These are phyloP conservation scores for Exophiala bonariae DNA, from an alignment of 2,329 filamentous ascomycete genomes.

Conservation along the genomic window DNA sequence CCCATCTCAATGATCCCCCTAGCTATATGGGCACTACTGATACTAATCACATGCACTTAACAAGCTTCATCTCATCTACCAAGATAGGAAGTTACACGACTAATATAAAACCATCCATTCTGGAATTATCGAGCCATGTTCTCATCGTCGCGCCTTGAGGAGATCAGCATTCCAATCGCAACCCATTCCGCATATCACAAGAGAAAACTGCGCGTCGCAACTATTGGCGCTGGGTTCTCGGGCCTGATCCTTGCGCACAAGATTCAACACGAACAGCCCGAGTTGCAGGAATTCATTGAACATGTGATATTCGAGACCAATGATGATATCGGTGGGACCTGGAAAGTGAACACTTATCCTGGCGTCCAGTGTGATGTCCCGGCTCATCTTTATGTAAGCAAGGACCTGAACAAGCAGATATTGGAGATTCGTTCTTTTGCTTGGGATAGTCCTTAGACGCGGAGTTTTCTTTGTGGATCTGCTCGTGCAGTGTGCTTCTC, in stretches of 20 bases:
- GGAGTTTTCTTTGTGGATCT: no score
- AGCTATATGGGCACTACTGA: no score
- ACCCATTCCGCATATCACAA: conserved; percentile 23
- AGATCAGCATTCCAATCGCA: conserved; percentile 21
- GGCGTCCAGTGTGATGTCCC: conserved; percentile 62
- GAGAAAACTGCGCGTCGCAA: conserved; percentile 23
- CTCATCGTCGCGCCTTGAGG: conserved; percentile 15
- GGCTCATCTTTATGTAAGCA: conserved; percentile 62
- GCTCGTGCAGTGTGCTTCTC: no score
- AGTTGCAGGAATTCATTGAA: conserved; percentile 34
- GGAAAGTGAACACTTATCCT: conserved; percentile 42
- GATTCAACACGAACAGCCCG: conserved; percentile 36
- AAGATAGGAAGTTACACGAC: no score
- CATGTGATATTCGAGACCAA: conserved; percentile 45
- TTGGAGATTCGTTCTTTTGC: no score
- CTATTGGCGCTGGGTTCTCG: conserved; percentile 31
- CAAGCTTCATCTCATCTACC: no score
- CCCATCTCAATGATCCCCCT: no score
- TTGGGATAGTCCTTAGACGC: no score
- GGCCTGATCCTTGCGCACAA: conserved; percentile 42
- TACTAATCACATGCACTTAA: no score
- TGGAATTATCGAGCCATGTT: conserved; percentile 6
- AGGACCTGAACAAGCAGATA: no score
- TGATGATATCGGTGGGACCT: conserved; percentile 40
- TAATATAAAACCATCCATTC: conserved; percentile 85